A percentile compares a stretch with the other conserved stretches of the same genome.
Conservation (phyloP, 2,329 filamentous ascomycete species). For the Tothia fuscella region DNA sequence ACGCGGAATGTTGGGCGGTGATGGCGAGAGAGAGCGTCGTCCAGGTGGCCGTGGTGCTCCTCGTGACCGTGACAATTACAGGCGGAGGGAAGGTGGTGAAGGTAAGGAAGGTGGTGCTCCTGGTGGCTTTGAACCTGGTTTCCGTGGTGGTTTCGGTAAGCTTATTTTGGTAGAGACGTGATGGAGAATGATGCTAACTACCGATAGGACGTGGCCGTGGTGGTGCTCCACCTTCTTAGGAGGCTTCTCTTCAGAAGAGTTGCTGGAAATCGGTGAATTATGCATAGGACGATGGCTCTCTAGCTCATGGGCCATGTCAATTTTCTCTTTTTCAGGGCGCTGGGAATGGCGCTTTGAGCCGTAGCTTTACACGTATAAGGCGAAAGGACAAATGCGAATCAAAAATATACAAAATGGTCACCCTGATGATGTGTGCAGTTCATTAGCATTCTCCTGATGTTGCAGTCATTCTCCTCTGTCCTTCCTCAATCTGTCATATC, state of each 20-base stretch:
- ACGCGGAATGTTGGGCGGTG: conserved; percentile 90
- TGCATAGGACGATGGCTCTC: no score
- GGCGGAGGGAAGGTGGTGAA: conserved; percentile 63
- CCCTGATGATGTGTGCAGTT: neutral
- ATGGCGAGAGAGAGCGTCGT: conserved; percentile 73
- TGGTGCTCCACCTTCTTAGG: no score
- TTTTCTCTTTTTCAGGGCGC: no score
- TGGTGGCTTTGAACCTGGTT: conserved; percentile 31
- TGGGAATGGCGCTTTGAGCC: no score
- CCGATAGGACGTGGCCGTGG: neutral
- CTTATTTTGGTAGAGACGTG: no score
- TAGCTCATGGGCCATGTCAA: no score
- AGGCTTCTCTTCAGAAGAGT: no score
- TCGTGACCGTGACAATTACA: conserved; percentile 77
- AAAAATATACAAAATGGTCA: no score
- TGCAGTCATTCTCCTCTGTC: conserved; percentile 38
- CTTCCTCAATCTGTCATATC: conserved; percentile 36
- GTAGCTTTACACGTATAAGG: no score
- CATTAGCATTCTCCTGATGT: neutral
- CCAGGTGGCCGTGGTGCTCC: conserved; percentile 68
- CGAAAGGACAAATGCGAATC: no score
- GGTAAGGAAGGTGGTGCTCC: conserved; percentile 25
- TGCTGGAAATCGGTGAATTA: no score
- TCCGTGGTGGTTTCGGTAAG: conserved; percentile 33
- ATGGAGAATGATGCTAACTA: no score